phyloP scores from a whole-genome alignment of 108 stramenopile species.

The Bacterosira constricta region DNA sequence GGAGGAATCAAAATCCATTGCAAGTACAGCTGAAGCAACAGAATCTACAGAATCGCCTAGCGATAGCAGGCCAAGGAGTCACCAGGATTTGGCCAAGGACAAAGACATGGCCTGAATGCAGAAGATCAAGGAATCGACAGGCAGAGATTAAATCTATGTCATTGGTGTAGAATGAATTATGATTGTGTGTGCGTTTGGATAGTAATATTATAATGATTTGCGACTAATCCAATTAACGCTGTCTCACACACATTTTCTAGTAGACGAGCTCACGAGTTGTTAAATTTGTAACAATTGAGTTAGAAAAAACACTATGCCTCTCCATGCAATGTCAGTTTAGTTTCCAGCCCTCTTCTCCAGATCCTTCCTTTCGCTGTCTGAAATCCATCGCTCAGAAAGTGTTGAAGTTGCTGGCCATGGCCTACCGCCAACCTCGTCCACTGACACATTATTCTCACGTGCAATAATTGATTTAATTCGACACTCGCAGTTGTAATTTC shows the following conservation, averaged over 20 bases:
- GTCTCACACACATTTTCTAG: too few species aligned
- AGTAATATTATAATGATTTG: too few species aligned
- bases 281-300: too few species aligned
- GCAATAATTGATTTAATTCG: slow-evolving; percentile 76
- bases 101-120: slow-evolving; percentile 84
- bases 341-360: slow-evolving; percentile 55
- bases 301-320: too few species aligned
- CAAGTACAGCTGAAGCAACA: slow-evolving; percentile 20
- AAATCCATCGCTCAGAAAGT: slow-evolving; percentile 71
- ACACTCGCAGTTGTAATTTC: slow-evolving; percentile 78
- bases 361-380: slow-evolving; percentile 61
- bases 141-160: slow-evolving; percentile 2
- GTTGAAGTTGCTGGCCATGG: slow-evolving; percentile 85
- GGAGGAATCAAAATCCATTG: slow-evolving; percentile 9
- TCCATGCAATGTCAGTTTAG: too few species aligned
- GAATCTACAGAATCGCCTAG: slow-evolving; percentile 6
- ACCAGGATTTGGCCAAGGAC: slow-evolving; percentile 70
- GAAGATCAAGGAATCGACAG: slow-evolving; percentile 20
- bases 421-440: slow-evolving; percentile 64
- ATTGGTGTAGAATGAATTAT: too few species aligned
- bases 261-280: too few species aligned
- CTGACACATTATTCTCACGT: slow-evolving; percentile 58
- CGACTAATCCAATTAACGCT: too few species aligned
- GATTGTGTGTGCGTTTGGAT: too few species aligned
- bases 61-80: slow-evolving; percentile 49